Evolutionary conservation across 2,329 filamentous ascomycete genomes (phyloP).

Genomic region (Calonectria pteridis): DNA sequence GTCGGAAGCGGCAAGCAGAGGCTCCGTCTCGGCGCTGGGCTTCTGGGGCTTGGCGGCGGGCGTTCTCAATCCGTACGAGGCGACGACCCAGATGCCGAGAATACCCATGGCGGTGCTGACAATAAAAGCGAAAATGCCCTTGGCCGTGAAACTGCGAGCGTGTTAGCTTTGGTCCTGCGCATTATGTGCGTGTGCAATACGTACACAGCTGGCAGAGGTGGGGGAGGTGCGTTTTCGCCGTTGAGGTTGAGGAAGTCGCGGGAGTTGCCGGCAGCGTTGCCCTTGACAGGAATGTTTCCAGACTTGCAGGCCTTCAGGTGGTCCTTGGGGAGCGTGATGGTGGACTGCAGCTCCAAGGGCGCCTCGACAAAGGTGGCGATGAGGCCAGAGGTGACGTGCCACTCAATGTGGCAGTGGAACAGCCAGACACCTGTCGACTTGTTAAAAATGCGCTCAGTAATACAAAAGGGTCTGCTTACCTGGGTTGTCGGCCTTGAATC

Average conservation of each 20-base stretch:
- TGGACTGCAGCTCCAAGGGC: conserved; percentile 71
- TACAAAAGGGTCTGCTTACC: conserved; percentile 52
- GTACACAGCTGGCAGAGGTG: conserved; percentile 72
- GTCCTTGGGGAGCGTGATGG: conserved; percentile 69
- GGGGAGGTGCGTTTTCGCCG: conserved; percentile 69
- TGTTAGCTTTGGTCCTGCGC: conserved; percentile 8
- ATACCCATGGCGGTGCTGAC: conserved; percentile 79
- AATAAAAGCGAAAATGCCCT: conserved; percentile 79
- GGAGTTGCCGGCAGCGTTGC: conserved; percentile 83
- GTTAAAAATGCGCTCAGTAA: conserved; percentile 15
- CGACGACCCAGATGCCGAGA: conserved; percentile 75
- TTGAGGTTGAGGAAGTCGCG: conserved; percentile 71
- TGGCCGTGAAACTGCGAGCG: conserved; percentile 69
- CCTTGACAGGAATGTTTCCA: conserved; percentile 62
- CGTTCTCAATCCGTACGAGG: conserved; percentile 68
- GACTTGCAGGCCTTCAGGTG: conserved; percentile 70
- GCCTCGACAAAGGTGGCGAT: conserved; percentile 74
- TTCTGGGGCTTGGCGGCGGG: conserved; percentile 22
- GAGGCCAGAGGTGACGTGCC: conserved; percentile 78
- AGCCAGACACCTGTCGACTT: conserved; percentile 68
- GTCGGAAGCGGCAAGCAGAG: conserved; percentile 33
- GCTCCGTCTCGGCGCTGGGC: conserved; percentile 39
- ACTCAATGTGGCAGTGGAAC: conserved; percentile 87
- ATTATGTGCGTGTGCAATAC: conserved; percentile 35
- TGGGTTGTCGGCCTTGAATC: conserved; percentile 77